A percentile compares a stretch with the other conserved stretches of the same genome.
Evolutionary conservation across 306 rosid species (phyloP).

Genomic region (Cucurbita moschata): DNA sequence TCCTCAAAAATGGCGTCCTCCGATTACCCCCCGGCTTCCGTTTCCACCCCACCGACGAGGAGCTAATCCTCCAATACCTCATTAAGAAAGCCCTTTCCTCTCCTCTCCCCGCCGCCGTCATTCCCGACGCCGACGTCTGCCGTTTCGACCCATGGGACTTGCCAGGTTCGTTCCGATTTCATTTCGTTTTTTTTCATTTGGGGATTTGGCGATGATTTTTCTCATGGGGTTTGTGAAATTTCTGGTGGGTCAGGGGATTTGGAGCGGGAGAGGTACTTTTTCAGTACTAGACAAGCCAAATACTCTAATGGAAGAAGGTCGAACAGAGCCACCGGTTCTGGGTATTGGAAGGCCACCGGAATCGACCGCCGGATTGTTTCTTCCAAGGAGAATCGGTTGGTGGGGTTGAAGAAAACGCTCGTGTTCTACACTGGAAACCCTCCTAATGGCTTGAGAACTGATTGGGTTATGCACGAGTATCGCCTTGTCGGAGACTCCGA

Average conservation of each 20-base stretch:
- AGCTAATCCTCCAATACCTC: slow-evolving; percentile 69
- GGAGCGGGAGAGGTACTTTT: slow-evolving; percentile 66
- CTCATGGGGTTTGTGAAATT: background rate
- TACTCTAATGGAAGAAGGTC: slow-evolving; percentile 55
- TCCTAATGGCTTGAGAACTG: background rate
- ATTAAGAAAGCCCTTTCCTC: slow-evolving; percentile 36
- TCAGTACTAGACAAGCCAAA: slow-evolving; percentile 47
- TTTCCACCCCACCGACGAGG: slow-evolving; percentile 78
- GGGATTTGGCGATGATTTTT: background rate
- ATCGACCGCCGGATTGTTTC: slow-evolving; percentile 19
- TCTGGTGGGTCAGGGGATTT: slow-evolving; percentile 3
- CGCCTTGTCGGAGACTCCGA: background rate
- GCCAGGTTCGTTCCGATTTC: slow-evolving; percentile 23
- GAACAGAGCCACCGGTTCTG: slow-evolving; percentile 61
- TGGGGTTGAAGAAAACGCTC: slow-evolving; percentile 1
- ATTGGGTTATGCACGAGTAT: slow-evolving; percentile 11
- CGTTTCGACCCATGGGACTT: slow-evolving; percentile 72
- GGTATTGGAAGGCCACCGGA: slow-evolving; percentile 63
- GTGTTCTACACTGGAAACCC: slow-evolving; percentile 2
- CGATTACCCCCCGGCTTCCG: slow-evolving; percentile 68
- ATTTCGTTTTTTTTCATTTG: no score
- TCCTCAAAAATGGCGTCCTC: slow-evolving; percentile 2
- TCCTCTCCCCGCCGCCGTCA: slow-evolving; percentile 52
- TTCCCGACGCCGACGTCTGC: slow-evolving; percentile 53
- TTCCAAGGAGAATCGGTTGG: background rate